These are phyloP conservation scores for Crotalaria pallida DNA, from an alignment of 306 rosid species.

Conservation along the genomic window DNA sequence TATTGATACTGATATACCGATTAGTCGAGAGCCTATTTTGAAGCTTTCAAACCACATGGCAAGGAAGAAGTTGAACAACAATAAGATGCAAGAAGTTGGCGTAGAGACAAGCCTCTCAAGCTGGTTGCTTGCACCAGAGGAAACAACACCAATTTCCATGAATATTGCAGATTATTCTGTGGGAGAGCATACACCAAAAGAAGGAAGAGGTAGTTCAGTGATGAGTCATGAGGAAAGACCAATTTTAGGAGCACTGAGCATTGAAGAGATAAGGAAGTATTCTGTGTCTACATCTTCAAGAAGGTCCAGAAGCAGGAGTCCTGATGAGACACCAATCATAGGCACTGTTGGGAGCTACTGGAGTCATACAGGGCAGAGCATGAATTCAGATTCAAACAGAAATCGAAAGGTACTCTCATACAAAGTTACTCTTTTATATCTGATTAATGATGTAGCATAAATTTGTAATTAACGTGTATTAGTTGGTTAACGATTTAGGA, in stretches of 20 bases:
- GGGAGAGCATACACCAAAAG: slow-evolving; percentile 30
- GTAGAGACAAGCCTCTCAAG: slow-evolving; percentile 77
- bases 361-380: slow-evolving; percentile 51
- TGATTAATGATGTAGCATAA: too few species aligned
- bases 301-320: slow-evolving; percentile 38
- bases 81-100: slow-evolving; percentile 25
- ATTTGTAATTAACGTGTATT: too few species aligned
- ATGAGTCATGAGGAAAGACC: slow-evolving; percentile 45
- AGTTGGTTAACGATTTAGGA: background rate
- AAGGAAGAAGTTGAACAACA: slow-evolving; percentile 14
- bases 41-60: slow-evolving; percentile 19
- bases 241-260: slow-evolving; percentile 55
- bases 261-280: slow-evolving; percentile 42
- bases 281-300: slow-evolving; percentile 35
- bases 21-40: slow-evolving; percentile 38
- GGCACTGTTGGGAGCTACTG: slow-evolving; percentile 86
- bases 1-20: background rate
- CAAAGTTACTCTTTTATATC: too few species aligned
- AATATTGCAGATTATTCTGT: slow-evolving; percentile 17
- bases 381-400: slow-evolving; percentile 30
- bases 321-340: slow-evolving; percentile 43
- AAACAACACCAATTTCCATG: slow-evolving; percentile 33
- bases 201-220: slow-evolving; percentile 21
- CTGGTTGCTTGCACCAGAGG: slow-evolving; percentile 77
- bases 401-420: slow-evolving; percentile 19